Evolutionary conservation across 2,329 filamentous ascomycete genomes (phyloP).

Genomic region (Xylaria hypoxylon): DNA sequence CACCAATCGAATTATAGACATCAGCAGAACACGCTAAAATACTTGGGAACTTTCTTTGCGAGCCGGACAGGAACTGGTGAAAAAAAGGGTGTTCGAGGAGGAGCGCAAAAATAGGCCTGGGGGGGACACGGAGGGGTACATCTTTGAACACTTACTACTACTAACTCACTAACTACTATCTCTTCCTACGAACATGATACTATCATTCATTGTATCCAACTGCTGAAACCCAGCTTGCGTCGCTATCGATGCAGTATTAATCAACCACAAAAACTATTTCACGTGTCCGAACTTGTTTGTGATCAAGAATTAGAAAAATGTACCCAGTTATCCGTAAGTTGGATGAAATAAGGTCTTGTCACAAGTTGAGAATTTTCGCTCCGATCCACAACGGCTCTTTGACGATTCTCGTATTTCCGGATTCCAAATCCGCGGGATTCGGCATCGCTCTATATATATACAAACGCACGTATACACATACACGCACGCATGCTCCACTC

Average conservation of each 20-base stretch:
- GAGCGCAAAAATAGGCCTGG: slow-evolving; percentile 7
- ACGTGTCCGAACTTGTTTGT: neutral
- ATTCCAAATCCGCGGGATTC: too few relatives aligned
- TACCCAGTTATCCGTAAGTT: neutral
- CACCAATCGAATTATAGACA: slow-evolving; percentile 29
- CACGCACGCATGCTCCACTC: neutral
- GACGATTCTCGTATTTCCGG: neutral
- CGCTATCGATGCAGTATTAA: slow-evolving; percentile 21
- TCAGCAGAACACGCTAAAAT: slow-evolving; percentile 5
- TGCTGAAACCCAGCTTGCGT: slow-evolving; percentile 5
- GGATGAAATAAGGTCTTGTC: neutral
- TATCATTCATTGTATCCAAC: slow-evolving; percentile 29
- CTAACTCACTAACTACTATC: slow-evolving; percentile 16
- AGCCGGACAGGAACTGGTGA: slow-evolving; percentile 26
- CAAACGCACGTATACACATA: neutral
- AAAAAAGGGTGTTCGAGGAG: neutral
- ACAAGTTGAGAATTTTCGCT: neutral
- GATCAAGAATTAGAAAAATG: neutral
- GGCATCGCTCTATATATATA: neutral
- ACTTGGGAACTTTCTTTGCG: slow-evolving; percentile 10
- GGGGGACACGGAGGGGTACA: neutral
- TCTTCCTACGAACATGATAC: slow-evolving; percentile 15
- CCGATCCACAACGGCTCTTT: neutral
- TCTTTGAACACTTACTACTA: slow-evolving; percentile 3
- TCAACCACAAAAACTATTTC: slow-evolving; percentile 11